Percentiles rank a stretch among this genome's conserved stretches.
These are phyloP conservation scores for Aspergillus sp. DNA, from an alignment of 2,329 filamentous ascomycete species.

Conservation along the genomic window DNA sequence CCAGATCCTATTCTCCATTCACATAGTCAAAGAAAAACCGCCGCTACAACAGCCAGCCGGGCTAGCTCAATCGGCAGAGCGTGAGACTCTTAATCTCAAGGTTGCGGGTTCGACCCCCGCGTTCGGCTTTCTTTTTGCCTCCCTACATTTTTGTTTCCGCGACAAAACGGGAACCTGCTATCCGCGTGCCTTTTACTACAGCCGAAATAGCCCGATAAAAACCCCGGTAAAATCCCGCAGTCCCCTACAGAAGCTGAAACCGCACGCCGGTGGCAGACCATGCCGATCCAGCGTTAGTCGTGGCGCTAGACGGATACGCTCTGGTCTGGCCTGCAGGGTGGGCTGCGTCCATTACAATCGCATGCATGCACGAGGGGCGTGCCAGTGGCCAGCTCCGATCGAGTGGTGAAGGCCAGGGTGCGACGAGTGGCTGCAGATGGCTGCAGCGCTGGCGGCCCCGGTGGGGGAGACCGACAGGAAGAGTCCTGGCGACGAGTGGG, in stretches of 20 bases:
- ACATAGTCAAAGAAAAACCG: too few species aligned
- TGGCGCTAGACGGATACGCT: neutral
- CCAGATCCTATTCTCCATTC: too few species aligned
- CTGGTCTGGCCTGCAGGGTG: neutral
- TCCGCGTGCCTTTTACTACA: neutral
- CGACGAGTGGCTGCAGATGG: neutral
- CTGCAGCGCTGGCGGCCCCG: neutral
- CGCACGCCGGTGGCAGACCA: neutral
- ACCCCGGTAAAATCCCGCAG: too few species aligned
- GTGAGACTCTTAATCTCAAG: constrained; percentile 50
- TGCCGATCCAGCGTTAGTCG: neutral
- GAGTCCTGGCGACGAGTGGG: neutral
- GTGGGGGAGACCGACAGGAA: neutral
- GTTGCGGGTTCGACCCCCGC: constrained; percentile 43
- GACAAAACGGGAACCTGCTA: too few species aligned
- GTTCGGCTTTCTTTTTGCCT: constrained; percentile 29
- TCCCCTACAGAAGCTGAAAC: neutral
- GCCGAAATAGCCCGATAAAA: too few species aligned
- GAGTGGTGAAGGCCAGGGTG: neutral
- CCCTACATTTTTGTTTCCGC: neutral
- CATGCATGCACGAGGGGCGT: too few species aligned
- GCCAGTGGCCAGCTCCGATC: neutral
- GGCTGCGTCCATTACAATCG: too few species aligned
- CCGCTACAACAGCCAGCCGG: constrained; percentile 28
- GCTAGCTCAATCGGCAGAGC: constrained; percentile 54